Base-by-base conservation (phyloP, 2,329 filamentous ascomycete species). In the Phaeoacremonium minimum region DNA sequence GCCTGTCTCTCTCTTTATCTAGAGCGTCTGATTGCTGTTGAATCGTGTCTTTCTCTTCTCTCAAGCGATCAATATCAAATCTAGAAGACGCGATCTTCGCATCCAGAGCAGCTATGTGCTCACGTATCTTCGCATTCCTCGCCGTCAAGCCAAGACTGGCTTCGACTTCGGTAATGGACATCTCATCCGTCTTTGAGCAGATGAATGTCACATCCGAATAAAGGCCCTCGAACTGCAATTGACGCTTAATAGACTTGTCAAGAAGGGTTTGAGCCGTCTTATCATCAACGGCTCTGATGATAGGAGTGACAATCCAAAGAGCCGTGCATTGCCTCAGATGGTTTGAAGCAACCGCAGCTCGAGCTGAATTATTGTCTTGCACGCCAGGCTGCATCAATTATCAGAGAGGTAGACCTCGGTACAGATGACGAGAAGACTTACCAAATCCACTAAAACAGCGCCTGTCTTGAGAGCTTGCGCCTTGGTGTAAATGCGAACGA, bases 281-380 rank as follows among this genome's bases (percentile, higher is more conserved):
- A 44, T 80, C 73, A 42, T 80, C 73, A 2, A 83, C 74, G 2
- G 74, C 74, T 11, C 78, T 61, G 22, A 63, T 74, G 38, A 83
- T 82, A 0, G 75, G 75, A 2, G 77, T 74, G 14, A 80, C 71
- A 35, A 82, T 73, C 75, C 75, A 83, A 70, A 67, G 3, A 70
- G n/a, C n/a, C n/a, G n/a, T 72, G 43, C 77, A 83, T 42, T 73
- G 64, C 48, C 81, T 73, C 56, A 81, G 70, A 45, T 83, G 83
- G 1, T 64, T 63, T 29, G 68, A 63, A 2, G 78, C 75, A 17
- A 83, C 69, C 3, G 73, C 69, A 28, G 71, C 67, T 33, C 78
- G 66, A 22, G 78, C 78, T 4, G 73, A 67, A 48, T 83, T 83
- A 1, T 69, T 69, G 46, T 83, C 78, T 12, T 75, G 68, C 1